Conservation (phyloP, 805 yeast species). For the Wickerhamiella galacta region DNA sequence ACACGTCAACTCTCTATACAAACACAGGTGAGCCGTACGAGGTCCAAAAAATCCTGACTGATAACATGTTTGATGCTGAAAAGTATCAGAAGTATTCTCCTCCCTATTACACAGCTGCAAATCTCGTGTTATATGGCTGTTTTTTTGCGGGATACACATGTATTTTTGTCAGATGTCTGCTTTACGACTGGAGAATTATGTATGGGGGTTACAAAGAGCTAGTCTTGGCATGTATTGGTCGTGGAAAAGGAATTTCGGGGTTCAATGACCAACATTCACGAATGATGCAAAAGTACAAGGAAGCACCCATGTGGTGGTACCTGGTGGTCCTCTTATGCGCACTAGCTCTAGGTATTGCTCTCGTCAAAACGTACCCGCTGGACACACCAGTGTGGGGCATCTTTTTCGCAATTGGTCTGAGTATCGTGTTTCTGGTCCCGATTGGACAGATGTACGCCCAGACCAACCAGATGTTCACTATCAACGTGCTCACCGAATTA, state of each 20-base stretch:
- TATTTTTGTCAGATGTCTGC: constrained; percentile 31
- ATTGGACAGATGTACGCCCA: constrained; percentile 44
- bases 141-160: constrained; percentile 35
- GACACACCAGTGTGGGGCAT: constrained; percentile 48
- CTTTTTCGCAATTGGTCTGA: constrained; percentile 38
- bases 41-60: constrained; percentile 30
- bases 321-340: constrained; percentile 28
- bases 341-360: constrained; percentile 29
- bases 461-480: constrained; percentile 39
- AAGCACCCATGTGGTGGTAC: constrained; percentile 40
- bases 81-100: constrained; percentile 43
- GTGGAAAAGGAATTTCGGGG: constrained; percentile 9
- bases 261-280: constrained; percentile 32
- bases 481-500: constrained; percentile 46
- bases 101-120: constrained; percentile 48
- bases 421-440: constrained; percentile 44
- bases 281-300: constrained; percentile 32
- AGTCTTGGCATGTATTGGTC: constrained; percentile 2
- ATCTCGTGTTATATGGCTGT: constrained; percentile 39
- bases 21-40: constrained; percentile 30
- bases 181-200: constrained; percentile 27
- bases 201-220: constrained; percentile 15
- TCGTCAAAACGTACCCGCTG: constrained; percentile 25
- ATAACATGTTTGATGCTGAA: constrained; percentile 26
- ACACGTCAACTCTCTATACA: constrained; percentile 26